A percentile compares a stretch with the other conserved stretches of the same genome.
Evolutionary conservation across 225 moss, liverwort and hornwort species (phyloP).

Genomic region (Rhytidiadelphus loreus): DNA sequence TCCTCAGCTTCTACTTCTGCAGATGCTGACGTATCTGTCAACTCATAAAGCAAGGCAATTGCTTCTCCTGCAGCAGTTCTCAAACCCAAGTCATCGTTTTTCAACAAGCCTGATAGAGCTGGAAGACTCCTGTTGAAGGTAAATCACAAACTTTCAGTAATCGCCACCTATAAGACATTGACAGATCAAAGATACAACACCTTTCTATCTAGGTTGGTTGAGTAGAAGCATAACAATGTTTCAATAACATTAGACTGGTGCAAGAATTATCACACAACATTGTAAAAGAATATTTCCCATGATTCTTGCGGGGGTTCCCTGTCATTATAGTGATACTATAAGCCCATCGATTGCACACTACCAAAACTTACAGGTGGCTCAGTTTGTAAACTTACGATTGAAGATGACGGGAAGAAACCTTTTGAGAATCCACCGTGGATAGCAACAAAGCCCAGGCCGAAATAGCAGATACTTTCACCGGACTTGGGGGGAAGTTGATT

Average conservation of each 20-base stretch:
- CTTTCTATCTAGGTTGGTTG: background rate
- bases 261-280: background rate
- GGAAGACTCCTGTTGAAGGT: conserved; percentile 44
- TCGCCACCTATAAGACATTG: background rate
- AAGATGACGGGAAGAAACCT: conserved; percentile 48
- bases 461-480: conserved; percentile 65
- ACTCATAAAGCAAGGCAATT: conserved; percentile 71
- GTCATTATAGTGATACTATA: background rate
- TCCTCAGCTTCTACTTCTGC: conserved; percentile 13
- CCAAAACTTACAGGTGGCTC: background rate
- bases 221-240: background rate
- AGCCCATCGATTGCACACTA: background rate
- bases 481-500: conserved; percentile 41
- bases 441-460: conserved; percentile 68
- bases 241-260: background rate
- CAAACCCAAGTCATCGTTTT: conserved; percentile 59
- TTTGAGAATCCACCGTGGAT: conserved; percentile 55
- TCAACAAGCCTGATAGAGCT: conserved; percentile 49
- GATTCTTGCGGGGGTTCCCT: background rate
- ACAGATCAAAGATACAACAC: background rate
- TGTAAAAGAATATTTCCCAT: background rate
- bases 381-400: conserved; percentile 40
- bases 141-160: background rate
- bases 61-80: conserved; percentile 76
- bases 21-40: conserved; percentile 19